Evolutionary conservation across 306 rosid genomes (phyloP), one percentile per base, ranked within the genome.

Genomic region (Rubus parviflorus): DNA sequence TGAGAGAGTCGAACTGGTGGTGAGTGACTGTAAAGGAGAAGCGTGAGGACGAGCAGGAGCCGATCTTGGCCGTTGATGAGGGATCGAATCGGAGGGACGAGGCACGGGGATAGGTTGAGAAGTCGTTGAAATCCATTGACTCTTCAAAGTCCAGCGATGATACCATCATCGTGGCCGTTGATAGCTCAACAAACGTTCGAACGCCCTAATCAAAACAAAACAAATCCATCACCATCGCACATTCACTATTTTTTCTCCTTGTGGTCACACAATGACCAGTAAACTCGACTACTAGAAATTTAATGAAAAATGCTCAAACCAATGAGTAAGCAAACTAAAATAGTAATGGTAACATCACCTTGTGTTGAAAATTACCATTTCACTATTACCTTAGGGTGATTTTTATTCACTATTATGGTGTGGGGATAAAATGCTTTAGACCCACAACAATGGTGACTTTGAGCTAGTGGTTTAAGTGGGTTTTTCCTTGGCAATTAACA

Each of bases 11-110:
- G 45, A 90, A 78, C 78, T 75, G 78, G 73, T 91, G 93, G 40
- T 87, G 96, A 8, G 97, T 86, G 7, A 95, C 99, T n/a, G 97
- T 90, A 86, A 95, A 95, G 57, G 99, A 86, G 89, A 95, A 95
- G 6, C 99, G 96, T 0, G 99, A 93, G 3, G 99, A 96, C 3
- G 99, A 87, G 84, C 96, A 91, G 0, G 98, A 74, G 1, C 98
- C 97, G 15, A 91, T 76, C 90, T 87, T 96, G 19, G 86, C 84
- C 83, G 93, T 85, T 11, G 89, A 81, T 7, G 97, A 76, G 0
- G 81, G 79, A 11, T 93, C 94, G 66, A 85, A 96, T 77, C 99
- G 92, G 42, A 96, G 92, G 82, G 99, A 93, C 22, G 99, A 84
- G 60, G 92, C 89, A 72, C 97, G 88, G 0, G 97, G 96, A 68